Percentiles rank a stretch among this genome's conserved stretches.
phyloP scores from a whole-genome alignment of 1,284 basidiomycete species.

The Lignosus rhinocerotis region DNA sequence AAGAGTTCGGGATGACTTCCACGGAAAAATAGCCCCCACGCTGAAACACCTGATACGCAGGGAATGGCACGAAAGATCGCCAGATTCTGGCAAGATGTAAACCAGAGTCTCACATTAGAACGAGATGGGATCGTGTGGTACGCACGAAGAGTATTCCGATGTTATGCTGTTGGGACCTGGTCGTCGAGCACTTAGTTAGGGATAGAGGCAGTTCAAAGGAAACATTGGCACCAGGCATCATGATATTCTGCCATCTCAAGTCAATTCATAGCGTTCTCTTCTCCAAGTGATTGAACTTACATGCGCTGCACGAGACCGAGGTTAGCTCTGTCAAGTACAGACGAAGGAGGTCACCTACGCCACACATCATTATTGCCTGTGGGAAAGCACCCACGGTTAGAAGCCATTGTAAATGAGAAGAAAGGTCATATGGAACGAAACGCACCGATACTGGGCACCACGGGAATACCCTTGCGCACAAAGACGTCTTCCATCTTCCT shows the following conservation, averaged over 20 bases:
- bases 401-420: constrained; percentile 7
- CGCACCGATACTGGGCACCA: constrained; percentile 82
- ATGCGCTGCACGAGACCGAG: constrained; percentile 50
- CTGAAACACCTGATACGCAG: constrained; percentile 79
- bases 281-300: constrained; percentile 39
- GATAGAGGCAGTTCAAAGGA: not conserved
- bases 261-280: constrained; percentile 8
- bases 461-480: constrained; percentile 67
- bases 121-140: constrained; percentile 10
- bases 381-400: constrained; percentile 9
- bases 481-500: constrained; percentile 74
- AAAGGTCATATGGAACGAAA: constrained; percentile 12
- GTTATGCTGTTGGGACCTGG: constrained; percentile 82
- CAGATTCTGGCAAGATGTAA: constrained; percentile 61
- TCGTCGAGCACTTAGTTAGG: constrained; percentile 6
- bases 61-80: constrained; percentile 82
- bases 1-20: constrained; percentile 76
- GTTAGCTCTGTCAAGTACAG: constrained; percentile 7
- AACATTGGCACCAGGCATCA: constrained; percentile 53
- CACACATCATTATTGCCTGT: constrained; percentile 87
- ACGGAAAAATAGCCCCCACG: constrained; percentile 83
- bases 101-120: constrained; percentile 11
- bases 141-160: constrained; percentile 71
- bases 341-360: constrained; percentile 53
- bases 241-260: constrained; percentile 52